These are phyloP conservation scores for Lactarius trivialis DNA, from an alignment of 768 basidiomycete species.

Conservation along the genomic window DNA sequence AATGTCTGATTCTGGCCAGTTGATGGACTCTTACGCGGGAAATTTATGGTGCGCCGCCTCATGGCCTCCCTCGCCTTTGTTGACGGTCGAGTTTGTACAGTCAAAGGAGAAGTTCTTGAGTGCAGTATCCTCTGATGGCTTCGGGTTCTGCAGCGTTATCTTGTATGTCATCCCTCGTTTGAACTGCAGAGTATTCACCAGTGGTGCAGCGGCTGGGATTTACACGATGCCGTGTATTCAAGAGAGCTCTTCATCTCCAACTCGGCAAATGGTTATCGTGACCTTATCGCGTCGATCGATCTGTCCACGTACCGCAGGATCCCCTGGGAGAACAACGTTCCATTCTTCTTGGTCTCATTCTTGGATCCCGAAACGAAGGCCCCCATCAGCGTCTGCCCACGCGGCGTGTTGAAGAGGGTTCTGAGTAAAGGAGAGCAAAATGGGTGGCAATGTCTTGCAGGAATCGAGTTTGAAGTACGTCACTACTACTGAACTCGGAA, in stretches of 20 bases:
- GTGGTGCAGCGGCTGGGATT: constrained; percentile 72
- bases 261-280: constrained; percentile 85
- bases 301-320: constrained; percentile 82
- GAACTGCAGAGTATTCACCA: constrained; percentile 4
- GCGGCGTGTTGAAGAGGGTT: constrained; percentile 65
- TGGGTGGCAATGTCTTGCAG: constrained; percentile 67
- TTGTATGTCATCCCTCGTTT: constrained; percentile 48
- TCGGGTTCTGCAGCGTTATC: constrained; percentile 90
- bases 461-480: constrained; percentile 85
- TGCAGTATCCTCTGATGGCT: constrained; percentile 71
- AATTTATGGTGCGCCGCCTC: constrained; percentile 63
- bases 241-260: constrained; percentile 88
- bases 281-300: constrained; percentile 82
- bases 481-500: neutral
- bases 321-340: constrained; percentile 85
- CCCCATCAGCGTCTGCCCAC: constrained; percentile 77
- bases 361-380: constrained; percentile 77
- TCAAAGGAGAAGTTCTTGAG: constrained; percentile 87
- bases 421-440: constrained; percentile 42
- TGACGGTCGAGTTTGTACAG: constrained; percentile 36
- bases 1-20: constrained; percentile 39
- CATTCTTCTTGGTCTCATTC: constrained; percentile 92
- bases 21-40: constrained; percentile 92
- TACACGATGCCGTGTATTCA: constrained; percentile 82
- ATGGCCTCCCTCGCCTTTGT: constrained; percentile 5